Conservation (phyloP, 2,329 filamentous ascomycete species). For the Aspergillus sp. region DNA sequence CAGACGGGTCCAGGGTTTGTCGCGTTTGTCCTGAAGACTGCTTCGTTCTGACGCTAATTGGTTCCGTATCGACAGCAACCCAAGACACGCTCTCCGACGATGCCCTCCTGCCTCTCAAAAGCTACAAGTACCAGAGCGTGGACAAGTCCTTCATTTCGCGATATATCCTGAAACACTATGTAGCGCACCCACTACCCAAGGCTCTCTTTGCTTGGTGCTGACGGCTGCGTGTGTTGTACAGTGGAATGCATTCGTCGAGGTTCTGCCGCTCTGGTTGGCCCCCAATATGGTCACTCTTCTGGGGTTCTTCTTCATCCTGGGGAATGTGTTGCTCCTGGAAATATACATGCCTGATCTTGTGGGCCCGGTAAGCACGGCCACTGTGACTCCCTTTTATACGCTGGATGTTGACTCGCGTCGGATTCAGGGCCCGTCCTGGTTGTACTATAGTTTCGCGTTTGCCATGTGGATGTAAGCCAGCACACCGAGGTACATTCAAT, state of each 20-base stretch:
- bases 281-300: constrained; percentile 96
- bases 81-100: constrained; percentile 69
- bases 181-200: constrained; percentile 41
- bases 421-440: constrained; percentile 68
- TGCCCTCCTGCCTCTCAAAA: constrained; percentile 78
- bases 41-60: constrained; percentile 3
- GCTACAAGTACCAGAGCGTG: constrained; percentile 95
- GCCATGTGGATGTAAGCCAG: constrained; percentile 79
- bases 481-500: not conserved
- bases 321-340: constrained; percentile 66
- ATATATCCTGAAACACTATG: constrained; percentile 91
- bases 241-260: constrained; percentile 94
- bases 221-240: constrained; percentile 36
- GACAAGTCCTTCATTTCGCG: constrained; percentile 91
- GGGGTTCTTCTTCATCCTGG: constrained; percentile 88
- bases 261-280: constrained; percentile 90
- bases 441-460: constrained; percentile 92
- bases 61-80: constrained; percentile 18
- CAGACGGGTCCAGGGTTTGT: constrained; percentile 25
- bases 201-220: not conserved
- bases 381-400: not conserved
- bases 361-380: constrained; percentile 59
- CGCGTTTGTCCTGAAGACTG: not conserved
- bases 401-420: not conserved
- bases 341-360: constrained; percentile 81